These are phyloP conservation scores for Nothophoma quercina DNA, from an alignment of 2,329 filamentous ascomycete species.

Conservation along the genomic window DNA sequence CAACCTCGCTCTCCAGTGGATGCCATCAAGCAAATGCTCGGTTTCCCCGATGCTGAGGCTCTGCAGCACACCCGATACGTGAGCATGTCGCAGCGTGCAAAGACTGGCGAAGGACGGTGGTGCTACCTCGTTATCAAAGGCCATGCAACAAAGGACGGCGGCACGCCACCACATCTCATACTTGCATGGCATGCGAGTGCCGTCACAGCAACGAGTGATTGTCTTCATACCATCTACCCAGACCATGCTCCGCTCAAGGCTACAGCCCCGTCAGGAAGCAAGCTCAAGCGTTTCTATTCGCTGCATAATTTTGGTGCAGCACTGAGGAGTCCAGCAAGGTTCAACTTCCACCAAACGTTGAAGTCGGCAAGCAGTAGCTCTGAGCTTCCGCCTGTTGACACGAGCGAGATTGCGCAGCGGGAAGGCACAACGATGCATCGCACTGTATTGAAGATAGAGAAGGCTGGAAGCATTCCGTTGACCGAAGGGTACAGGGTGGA, in stretches of 20 bases:
- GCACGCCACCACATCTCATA: slow-evolving; percentile 18
- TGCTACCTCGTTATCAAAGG: slow-evolving; percentile 24
- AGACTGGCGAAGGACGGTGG: slow-evolving; percentile 25
- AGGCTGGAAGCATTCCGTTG: slow-evolving; percentile 29
- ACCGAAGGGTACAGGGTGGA: slow-evolving; percentile 33
- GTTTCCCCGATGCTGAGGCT: neutral
- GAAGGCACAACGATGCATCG: slow-evolving; percentile 21
- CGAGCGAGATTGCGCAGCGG: neutral
- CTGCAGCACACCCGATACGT: neutral
- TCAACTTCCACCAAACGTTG: slow-evolving; percentile 7
- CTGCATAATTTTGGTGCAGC: slow-evolving; percentile 15
- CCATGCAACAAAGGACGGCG: neutral
- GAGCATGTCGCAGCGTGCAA: slow-evolving; percentile 5
- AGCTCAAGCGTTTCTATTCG: slow-evolving; percentile 14
- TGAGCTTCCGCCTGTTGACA: slow-evolving; percentile 4
- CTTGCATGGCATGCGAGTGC: slow-evolving; percentile 23
- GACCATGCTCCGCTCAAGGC: neutral
- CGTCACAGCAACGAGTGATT: slow-evolving; percentile 16
- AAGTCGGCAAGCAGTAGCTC: slow-evolving; percentile 13
- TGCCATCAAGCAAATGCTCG: slow-evolving; percentile 2
- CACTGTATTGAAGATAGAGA: slow-evolving; percentile 26
- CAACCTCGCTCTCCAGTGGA: neutral
- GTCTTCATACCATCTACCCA: slow-evolving; percentile 20
- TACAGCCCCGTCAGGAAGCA: neutral
- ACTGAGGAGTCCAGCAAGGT: neutral